Base-by-base conservation (phyloP, 2,329 filamentous ascomycete genomes). In the Aspergillus glaucus region DNA sequence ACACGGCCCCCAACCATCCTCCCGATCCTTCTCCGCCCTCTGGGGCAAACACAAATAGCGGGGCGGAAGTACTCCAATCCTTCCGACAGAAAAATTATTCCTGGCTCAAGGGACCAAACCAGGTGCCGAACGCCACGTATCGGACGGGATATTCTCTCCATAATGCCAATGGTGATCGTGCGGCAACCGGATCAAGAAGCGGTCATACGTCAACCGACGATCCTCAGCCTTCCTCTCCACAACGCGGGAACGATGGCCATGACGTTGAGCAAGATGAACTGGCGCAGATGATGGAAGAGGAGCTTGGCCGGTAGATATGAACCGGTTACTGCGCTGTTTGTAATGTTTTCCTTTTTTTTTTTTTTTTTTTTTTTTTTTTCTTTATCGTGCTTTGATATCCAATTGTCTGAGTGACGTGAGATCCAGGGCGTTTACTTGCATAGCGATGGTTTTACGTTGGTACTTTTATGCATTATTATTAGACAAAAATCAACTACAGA, bases 11-110 rank as follows among this genome's bases (percentile, higher is more conserved):
- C 30, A 26, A 30, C 21, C 34, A 17, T 26, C 47, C 21, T 8
- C 46, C 6, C n/a, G 17, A 19, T 37, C 19, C 15, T 34, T 19
- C 19, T 6, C 28, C 15, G 46, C 45, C 6, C 15, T 30, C 26
- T 12, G 9, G 26, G 37, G 37, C 17, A 19, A 40, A 9, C 42
- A 6, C 36, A 34, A 14, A 41, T 47, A 41, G 46, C 22, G 47
- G 54, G 19, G 48, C 48, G 41, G 50, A 55, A 15, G 55, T 64
- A 24, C 56, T 59, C n/a, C 53, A 51, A 7, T 50, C 56, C 5
- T 53, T 68, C 45, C 60, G 56, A 42, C 58, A 55, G 22, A 69
- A 68, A 44, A 52, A 58, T 22, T 66, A 67, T 44, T 22, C 43
- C 12, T 69, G 65, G 66, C 57, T 69, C 4, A 50, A 50, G 50